Percentiles rank a stretch among this genome's conserved stretches.
phyloP scores from a whole-genome alignment of 2,329 filamentous ascomycete genomes.

The Cadophora sp. region DNA sequence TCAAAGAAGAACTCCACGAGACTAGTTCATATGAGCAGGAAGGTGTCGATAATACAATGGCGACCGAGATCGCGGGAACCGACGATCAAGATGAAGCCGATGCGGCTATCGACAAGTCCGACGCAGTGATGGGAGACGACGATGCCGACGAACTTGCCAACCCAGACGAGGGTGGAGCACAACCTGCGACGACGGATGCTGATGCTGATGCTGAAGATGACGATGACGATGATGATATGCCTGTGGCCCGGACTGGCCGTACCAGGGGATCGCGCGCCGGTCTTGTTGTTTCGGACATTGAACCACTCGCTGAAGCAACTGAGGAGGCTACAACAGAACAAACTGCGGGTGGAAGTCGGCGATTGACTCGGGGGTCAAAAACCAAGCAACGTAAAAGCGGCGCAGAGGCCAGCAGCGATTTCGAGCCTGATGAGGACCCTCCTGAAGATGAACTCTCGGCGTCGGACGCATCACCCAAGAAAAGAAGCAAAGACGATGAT shows the following conservation, averaged over 20 bases:
- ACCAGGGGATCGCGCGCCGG: constrained; percentile 41
- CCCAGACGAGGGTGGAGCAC: constrained; percentile 21
- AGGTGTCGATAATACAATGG: constrained; percentile 32
- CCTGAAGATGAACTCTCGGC: constrained; percentile 59
- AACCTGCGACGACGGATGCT: constrained; percentile 15
- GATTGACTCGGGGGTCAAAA: constrained; percentile 40
- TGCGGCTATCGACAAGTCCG: constrained; percentile 23
- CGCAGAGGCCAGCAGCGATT: constrained; percentile 44
- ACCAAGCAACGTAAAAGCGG: constrained; percentile 37
- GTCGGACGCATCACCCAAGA: constrained; percentile 45
- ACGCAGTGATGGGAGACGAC: constrained; percentile 29
- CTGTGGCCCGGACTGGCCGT: constrained; percentile 51
- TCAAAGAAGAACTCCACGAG: constrained; percentile 45
- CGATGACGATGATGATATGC: constrained; percentile 43
- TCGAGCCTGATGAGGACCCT: constrained; percentile 48
- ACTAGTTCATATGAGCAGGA: constrained; percentile 42
- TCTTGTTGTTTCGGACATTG: constrained; percentile 23
- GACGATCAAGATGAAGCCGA: constrained; percentile 40
- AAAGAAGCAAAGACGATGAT: constrained; percentile 51
- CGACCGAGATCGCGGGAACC: constrained; percentile 38
- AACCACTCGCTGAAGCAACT: constrained; percentile 56
- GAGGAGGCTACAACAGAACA: constrained; percentile 50
- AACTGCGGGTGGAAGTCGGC: constrained; percentile 37
- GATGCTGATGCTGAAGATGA: constrained; percentile 37
- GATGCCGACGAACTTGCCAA: constrained; percentile 31